Percentiles rank a stretch among this genome's conserved stretches.
phyloP scores from a whole-genome alignment of 2,329 filamentous ascomycete genomes.

The Rugonectria rugulosa region DNA sequence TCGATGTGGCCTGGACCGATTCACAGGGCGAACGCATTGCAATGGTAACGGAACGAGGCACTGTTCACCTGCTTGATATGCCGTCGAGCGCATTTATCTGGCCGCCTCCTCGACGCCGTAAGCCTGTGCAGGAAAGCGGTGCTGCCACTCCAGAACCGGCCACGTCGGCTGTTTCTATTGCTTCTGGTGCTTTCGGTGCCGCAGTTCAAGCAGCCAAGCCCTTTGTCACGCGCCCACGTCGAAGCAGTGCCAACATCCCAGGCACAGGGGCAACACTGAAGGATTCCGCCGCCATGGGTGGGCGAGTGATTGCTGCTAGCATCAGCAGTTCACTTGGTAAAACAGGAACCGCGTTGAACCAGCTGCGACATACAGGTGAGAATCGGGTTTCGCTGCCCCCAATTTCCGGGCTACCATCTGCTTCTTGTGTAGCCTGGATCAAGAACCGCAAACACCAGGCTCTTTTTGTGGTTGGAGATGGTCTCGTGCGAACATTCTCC shows the following conservation, averaged over 20 bases:
- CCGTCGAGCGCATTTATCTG: constrained; percentile 84
- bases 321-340: constrained; percentile 78
- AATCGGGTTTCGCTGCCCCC: constrained; percentile 75
- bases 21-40: constrained; percentile 84
- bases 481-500: constrained; percentile 71
- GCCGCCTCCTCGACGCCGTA: constrained; percentile 74
- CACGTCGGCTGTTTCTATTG: constrained; percentile 69
- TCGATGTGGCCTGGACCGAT: constrained; percentile 88
- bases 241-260: constrained; percentile 52
- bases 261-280: constrained; percentile 55
- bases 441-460: constrained; percentile 67
- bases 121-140: constrained; percentile 52
- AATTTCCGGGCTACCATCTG: constrained; percentile 59
- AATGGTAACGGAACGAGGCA: constrained; percentile 93
- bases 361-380: constrained; percentile 77
- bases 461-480: constrained; percentile 71
- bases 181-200: constrained; percentile 74
- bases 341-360: constrained; percentile 73
- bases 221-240: constrained; percentile 62
- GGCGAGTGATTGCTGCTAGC: constrained; percentile 75
- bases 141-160: constrained; percentile 58
- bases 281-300: constrained; percentile 72
- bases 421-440: constrained; percentile 71
- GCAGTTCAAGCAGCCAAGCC: constrained; percentile 74
- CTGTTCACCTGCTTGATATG: constrained; percentile 90